These are phyloP conservation scores for Paramarasmius palmivorus DNA, from an alignment of 1,284 basidiomycete species.

Conservation along the genomic window DNA sequence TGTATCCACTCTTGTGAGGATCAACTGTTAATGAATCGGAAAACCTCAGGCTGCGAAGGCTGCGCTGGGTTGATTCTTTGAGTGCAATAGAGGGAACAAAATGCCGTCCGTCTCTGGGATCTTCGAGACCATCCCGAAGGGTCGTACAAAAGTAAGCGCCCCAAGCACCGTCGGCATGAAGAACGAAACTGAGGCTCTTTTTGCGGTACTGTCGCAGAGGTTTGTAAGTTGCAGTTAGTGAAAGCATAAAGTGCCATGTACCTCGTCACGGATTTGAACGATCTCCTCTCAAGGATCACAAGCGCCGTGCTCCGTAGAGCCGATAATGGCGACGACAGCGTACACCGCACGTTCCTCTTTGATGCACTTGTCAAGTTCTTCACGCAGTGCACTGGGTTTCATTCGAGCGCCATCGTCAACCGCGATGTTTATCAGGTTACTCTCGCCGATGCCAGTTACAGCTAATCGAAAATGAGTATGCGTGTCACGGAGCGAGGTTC, in stretches of 20 bases:
- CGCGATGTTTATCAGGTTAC: slow-evolving; percentile 35
- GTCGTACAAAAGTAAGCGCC: slow-evolving; percentile 46
- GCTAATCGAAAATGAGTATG: slow-evolving; percentile 26
- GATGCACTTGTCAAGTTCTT: slow-evolving; percentile 31
- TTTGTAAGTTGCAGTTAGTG: background rate
- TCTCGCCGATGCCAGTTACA: slow-evolving; percentile 41
- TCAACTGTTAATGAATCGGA: slow-evolving; percentile 46
- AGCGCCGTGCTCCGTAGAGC: slow-evolving; percentile 46
- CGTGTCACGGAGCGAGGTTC: background rate
- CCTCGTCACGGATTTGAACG: slow-evolving; percentile 30
- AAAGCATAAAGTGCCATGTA: background rate
- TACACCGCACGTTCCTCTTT: slow-evolving; percentile 33
- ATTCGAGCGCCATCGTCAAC: slow-evolving; percentile 41
- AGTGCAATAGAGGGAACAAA: slow-evolving; percentile 22
- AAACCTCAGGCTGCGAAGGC: too few species aligned
- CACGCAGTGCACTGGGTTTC: slow-evolving; percentile 28
- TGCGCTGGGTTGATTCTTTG: too few species aligned
- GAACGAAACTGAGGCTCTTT: slow-evolving; percentile 38
- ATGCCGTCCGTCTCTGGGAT: slow-evolving; percentile 16
- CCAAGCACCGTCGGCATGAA: slow-evolving; percentile 48
- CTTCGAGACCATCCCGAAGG: background rate
- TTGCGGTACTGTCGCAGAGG: slow-evolving; percentile 24
- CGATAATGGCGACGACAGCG: slow-evolving; percentile 45
- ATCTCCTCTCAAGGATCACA: slow-evolving; percentile 44
- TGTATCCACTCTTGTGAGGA: slow-evolving; percentile 47